These are phyloP conservation scores for Cercospora zeina DNA, from an alignment of 2,329 filamentous ascomycete genomes.

Conservation along the genomic window DNA sequence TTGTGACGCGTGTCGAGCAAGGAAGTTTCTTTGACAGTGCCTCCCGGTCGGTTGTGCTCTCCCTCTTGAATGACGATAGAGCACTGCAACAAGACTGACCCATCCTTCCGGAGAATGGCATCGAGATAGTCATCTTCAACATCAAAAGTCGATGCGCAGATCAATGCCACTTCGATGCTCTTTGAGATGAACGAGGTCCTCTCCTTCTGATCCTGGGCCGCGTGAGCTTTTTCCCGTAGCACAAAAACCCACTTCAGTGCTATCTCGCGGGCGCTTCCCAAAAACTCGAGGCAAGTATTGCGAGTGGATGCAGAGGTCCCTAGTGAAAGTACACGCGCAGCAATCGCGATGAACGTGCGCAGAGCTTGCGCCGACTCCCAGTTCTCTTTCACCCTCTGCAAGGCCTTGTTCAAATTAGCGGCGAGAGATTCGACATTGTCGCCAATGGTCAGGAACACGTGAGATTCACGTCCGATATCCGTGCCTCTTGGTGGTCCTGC, in stretches of 20 bases:
- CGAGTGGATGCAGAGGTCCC: slow-evolving; percentile 8
- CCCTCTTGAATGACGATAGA: slow-evolving; percentile 31
- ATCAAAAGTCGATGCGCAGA: slow-evolving; percentile 56
- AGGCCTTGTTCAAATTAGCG: slow-evolving; percentile 17
- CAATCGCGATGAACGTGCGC: slow-evolving; percentile 28
- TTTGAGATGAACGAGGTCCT: slow-evolving; percentile 36
- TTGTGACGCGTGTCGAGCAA: slow-evolving; percentile 13
- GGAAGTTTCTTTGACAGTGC: not conserved
- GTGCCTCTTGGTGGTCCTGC: slow-evolving; percentile 45
- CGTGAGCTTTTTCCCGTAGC: slow-evolving; percentile 51
- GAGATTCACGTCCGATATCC: slow-evolving; percentile 47
- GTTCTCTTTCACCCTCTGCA: slow-evolving; percentile 32
- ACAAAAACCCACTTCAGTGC: slow-evolving; percentile 54
- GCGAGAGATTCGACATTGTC: slow-evolving; percentile 18
- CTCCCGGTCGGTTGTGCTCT: not conserved
- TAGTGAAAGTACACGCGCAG: slow-evolving; percentile 31
- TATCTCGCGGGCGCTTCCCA: slow-evolving; percentile 48
- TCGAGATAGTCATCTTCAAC: slow-evolving; percentile 28
- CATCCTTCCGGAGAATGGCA: slow-evolving; percentile 20
- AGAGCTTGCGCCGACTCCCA: slow-evolving; percentile 36
- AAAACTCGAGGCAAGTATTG: slow-evolving; percentile 21
- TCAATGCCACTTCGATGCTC: slow-evolving; percentile 56
- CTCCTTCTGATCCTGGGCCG: slow-evolving; percentile 42
- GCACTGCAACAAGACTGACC: slow-evolving; percentile 27
- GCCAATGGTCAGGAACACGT: slow-evolving; percentile 54